Percentiles rank a stretch among this genome's conserved stretches.
Conservation (phyloP, 2,329 filamentous ascomycete species). For the Penicillium occitanis region DNA sequence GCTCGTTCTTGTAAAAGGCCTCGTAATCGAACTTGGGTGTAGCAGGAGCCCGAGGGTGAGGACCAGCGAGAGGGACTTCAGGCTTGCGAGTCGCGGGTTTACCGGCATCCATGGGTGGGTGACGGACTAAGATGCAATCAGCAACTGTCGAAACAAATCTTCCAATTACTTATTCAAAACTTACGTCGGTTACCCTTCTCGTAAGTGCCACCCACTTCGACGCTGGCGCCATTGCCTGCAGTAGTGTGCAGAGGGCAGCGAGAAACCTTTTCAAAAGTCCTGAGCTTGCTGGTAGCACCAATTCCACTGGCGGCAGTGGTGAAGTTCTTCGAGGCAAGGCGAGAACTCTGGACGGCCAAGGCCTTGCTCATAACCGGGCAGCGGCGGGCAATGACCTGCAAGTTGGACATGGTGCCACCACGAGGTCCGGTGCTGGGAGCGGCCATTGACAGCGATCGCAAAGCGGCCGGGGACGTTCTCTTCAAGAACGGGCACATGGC, state of each 20-base stretch:
- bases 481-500: slow-evolving; percentile 97
- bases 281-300: slow-evolving; percentile 33
- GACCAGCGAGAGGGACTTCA: slow-evolving; percentile 38
- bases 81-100: slow-evolving; percentile 28
- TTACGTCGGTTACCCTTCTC: slow-evolving; percentile 54
- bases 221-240: slow-evolving; percentile 71
- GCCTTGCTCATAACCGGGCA: slow-evolving; percentile 99
- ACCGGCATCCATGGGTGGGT: slow-evolving; percentile 28
- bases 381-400: slow-evolving; percentile 88
- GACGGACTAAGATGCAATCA: slow-evolving; percentile 25
- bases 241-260: slow-evolving; percentile 75
- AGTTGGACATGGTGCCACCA: slow-evolving; percentile 92
- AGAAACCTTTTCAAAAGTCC: slow-evolving; percentile 51
- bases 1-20: slow-evolving; percentile 78
- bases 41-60: slow-evolving; percentile 51
- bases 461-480: slow-evolving; percentile 85
- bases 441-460: slow-evolving; percentile 75
- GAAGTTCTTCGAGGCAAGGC: slow-evolving; percentile 43
- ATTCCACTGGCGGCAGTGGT: slow-evolving; percentile 35
- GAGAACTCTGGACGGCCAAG: slow-evolving; percentile 72
- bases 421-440: slow-evolving; percentile 67
- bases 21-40: slow-evolving; percentile 80
- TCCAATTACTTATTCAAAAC: slow-evolving; percentile 16
- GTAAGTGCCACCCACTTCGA: slow-evolving; percentile 58
- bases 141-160: neutral